phyloP scores from a whole-genome alignment of 1,284 basidiomycete genomes.

The Trametes sp. region DNA sequence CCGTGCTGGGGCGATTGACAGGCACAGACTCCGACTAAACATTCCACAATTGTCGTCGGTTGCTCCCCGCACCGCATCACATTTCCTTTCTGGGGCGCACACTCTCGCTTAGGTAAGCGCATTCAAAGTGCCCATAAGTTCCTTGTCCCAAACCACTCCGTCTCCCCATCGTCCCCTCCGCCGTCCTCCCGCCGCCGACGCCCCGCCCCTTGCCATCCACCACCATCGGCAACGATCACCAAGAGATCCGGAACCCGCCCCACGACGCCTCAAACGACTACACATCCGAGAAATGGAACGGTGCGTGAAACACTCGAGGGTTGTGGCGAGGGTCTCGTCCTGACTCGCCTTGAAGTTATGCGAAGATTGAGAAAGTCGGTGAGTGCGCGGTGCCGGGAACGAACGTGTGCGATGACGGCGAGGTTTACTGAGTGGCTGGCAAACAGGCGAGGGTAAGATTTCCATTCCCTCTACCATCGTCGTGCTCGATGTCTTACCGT shows the following conservation, averaged over 20 bases:
- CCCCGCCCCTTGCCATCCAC: neutral
- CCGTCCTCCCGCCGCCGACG: constrained; percentile 5
- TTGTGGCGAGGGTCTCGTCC: constrained; percentile 26
- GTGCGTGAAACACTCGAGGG: constrained; percentile 49
- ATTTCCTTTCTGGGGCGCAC: constrained; percentile 27
- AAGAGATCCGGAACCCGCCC: neutral
- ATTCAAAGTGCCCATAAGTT: constrained; percentile 29
- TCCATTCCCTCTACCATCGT: constrained; percentile 13
- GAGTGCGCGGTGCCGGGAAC: constrained; percentile 24
- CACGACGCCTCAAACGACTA: constrained; percentile 7
- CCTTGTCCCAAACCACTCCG: constrained; percentile 11
- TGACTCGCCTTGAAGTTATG: constrained; percentile 39
- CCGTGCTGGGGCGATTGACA: neutral
- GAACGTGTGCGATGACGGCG: neutral
- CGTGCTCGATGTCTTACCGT: constrained; percentile 4
- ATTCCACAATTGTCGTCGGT: constrained; percentile 32
- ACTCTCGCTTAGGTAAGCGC: constrained; percentile 33
- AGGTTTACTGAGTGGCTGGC: neutral
- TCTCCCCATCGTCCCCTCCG: constrained; percentile 15
- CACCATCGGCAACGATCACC: constrained; percentile 1
- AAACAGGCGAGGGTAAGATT: constrained; percentile 42
- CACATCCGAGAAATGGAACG: constrained; percentile 45
- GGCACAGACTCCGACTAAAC: constrained; percentile 20
- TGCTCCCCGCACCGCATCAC: constrained; percentile 38
- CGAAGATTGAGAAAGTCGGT: constrained; percentile 52